Conservation (phyloP, 805 yeast genomes). For the Groenewaldozyma tartarivorans region DNA sequence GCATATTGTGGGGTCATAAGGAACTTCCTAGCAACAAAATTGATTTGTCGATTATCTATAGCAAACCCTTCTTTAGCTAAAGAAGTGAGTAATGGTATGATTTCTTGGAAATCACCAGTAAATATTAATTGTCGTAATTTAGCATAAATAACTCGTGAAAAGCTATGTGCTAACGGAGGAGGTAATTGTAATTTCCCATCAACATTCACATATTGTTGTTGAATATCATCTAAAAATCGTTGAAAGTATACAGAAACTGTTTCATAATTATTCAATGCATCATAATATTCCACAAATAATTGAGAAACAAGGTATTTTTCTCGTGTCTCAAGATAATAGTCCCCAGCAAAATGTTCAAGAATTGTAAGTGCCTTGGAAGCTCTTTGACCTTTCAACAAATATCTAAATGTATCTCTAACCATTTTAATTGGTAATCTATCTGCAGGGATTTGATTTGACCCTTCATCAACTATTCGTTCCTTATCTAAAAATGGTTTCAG, state of each 20-base stretch:
- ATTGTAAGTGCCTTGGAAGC: background rate
- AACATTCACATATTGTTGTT: background rate
- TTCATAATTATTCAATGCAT: background rate
- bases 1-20: background rate
- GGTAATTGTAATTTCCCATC: conserved; percentile 3
- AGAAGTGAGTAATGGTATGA: conserved; percentile 5
- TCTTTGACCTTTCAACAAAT: background rate
- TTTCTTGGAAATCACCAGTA: conserved; percentile 3
- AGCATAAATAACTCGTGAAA: conserved; percentile 9
- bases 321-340: background rate
- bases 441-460: background rate
- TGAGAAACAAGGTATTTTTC: background rate
- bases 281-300: background rate
- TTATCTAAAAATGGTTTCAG: background rate
- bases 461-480: background rate
- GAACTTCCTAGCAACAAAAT: conserved; percentile 1
- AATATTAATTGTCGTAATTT: conserved; percentile 12
- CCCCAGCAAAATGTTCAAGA: background rate
- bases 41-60: conserved; percentile 10
- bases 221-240: background rate
- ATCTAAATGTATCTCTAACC: background rate
- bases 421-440: background rate
- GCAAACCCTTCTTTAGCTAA: conserved; percentile 9
- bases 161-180: background rate
- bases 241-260: background rate